Percentiles rank a stretch among this genome's conserved stretches.
phyloP scores from a whole-genome alignment of 345 rosid genomes.

The Orychophragmus violaceus region DNA sequence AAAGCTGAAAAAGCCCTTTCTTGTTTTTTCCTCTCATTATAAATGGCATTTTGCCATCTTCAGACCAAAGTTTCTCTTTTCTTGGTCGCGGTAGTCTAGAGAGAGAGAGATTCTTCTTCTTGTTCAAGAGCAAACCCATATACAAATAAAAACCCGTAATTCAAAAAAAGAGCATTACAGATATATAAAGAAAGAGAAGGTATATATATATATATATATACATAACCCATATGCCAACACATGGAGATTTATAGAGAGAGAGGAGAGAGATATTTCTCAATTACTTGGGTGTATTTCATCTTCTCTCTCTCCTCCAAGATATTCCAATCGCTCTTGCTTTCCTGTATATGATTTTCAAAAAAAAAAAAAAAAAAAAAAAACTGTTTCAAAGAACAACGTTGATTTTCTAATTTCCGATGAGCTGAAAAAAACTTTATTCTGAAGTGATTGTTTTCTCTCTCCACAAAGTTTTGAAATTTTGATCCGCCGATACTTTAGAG shows the following conservation, averaged over 20 bases:
- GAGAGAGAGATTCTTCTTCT: constrained; percentile 16
- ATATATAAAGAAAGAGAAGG: constrained; percentile 29
- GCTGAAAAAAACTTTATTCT: background rate
- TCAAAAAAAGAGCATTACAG: constrained; percentile 18
- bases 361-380: background rate
- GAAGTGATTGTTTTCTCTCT: no score
- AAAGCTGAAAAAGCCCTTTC: background rate
- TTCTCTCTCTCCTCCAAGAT: constrained; percentile 10
- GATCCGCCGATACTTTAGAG: constrained; percentile 11
- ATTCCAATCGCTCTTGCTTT: background rate
- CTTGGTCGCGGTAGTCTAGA: constrained; percentile 15
- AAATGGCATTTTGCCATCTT: constrained; percentile 18
- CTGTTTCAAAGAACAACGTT: background rate
- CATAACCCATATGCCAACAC: constrained; percentile 16
- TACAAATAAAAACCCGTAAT: background rate
- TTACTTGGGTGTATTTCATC: constrained; percentile 3
- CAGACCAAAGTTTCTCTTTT: constrained; percentile 3
- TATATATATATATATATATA: background rate
- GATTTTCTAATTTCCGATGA: background rate
- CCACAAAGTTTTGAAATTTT: background rate
- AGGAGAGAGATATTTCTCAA: constrained; percentile 13
- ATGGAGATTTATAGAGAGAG: constrained; percentile 10
- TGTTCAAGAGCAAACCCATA: constrained; percentile 6
- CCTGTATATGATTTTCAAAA: background rate
- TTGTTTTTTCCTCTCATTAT: background rate